A percentile compares a stretch with the other conserved stretches of the same genome.
Conservation (phyloP, 108 stramenopile species). For the Skeletonema grethae region DNA sequence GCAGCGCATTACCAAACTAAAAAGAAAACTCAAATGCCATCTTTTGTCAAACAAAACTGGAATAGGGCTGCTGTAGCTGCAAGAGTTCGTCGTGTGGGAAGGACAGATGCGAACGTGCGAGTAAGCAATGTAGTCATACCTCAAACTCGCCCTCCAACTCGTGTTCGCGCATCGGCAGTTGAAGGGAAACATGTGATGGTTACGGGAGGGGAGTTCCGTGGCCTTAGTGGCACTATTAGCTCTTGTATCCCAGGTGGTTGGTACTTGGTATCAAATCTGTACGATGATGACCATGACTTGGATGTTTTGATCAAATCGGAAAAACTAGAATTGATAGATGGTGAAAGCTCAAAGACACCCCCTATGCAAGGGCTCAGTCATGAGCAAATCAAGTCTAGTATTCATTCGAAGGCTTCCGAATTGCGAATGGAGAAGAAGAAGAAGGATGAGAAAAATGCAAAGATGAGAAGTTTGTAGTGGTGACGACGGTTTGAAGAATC, state of each 20-base stretch:
- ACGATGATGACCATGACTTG: constrained; percentile 20
- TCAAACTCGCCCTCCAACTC: constrained; percentile 19
- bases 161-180: constrained; percentile 25
- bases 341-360: background rate
- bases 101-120: constrained; percentile 33
- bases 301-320: constrained; percentile 27
- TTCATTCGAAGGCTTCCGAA: constrained; percentile 4
- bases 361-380: background rate
- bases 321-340: constrained; percentile 28
- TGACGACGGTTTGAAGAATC: background rate
- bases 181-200: constrained; percentile 45
- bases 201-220: constrained; percentile 39
- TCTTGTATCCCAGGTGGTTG: constrained; percentile 43
- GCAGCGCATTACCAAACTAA: background rate
- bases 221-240: constrained; percentile 27
- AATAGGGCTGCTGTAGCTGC: background rate
- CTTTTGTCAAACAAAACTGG: background rate
- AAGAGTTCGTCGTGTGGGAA: constrained; percentile 18
- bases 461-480: background rate
- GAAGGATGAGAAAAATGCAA: background rate
- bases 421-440: constrained; percentile 2
- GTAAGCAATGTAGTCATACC: constrained; percentile 33
- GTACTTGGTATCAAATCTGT: constrained; percentile 45
- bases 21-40: background rate
- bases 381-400: constrained; percentile 5